These are phyloP conservation scores for Parasitella parasitica DNA, from an alignment of 371 early-diverging fungal genomes.

Conservation along the genomic window DNA sequence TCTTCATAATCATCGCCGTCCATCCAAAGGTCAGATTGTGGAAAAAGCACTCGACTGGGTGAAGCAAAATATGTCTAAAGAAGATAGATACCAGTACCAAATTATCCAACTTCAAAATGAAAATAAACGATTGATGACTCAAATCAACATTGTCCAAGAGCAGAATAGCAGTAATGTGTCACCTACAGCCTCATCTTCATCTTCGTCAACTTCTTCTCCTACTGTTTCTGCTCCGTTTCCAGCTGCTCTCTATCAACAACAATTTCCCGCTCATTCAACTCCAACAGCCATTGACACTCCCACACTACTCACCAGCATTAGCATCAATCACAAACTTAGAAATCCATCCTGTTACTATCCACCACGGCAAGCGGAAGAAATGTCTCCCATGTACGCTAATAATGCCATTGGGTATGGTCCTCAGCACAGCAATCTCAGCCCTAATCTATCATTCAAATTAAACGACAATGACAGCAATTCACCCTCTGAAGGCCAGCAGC, in stretches of 20 bases:
- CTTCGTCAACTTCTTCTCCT: not conserved
- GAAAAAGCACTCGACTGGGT: slow-evolving; percentile 61
- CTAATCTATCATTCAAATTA: not conserved
- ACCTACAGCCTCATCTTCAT: not conserved
- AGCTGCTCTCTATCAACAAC: not conserved
- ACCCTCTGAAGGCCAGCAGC: not conserved
- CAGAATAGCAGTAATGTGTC: not conserved
- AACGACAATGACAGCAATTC: not conserved
- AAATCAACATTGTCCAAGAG: not conserved
- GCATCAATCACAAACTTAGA: not conserved
- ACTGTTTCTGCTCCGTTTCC: not conserved
- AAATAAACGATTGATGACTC: slow-evolving; percentile 23
- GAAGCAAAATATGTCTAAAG: slow-evolving; percentile 32
- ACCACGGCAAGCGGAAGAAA: not conserved
- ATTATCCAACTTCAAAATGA: slow-evolving; percentile 33
- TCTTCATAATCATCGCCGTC: slow-evolving; percentile 61
- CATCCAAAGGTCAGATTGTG: slow-evolving; percentile 72
- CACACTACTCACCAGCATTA: not conserved
- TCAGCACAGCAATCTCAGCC: not conserved
- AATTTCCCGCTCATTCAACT: slow-evolving; percentile 17
- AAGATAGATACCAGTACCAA: slow-evolving; percentile 36
- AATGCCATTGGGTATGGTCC: not conserved
- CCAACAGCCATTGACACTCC: slow-evolving; percentile 26
- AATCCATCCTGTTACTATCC: not conserved
- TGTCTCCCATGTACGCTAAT: not conserved